Percentiles rank a stretch among this genome's conserved stretches.
phyloP scores from a whole-genome alignment of 495 filamentous ascomycete genomes.

The Talaromyces trachyspermus region DNA sequence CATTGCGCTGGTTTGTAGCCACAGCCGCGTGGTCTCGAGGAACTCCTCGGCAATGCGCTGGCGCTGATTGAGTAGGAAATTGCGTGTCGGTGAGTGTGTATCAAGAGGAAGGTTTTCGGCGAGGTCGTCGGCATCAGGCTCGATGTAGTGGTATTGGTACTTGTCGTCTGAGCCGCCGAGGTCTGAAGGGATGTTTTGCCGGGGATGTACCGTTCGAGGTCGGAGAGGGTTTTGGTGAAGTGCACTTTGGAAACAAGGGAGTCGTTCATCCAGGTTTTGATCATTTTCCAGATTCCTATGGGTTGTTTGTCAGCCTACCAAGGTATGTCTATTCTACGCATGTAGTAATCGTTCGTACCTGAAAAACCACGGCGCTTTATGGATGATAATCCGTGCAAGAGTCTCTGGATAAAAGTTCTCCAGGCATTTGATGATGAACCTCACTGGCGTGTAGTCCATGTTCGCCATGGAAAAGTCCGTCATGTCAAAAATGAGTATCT shows the following conservation, averaged over 20 bases:
- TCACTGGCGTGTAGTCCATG: conserved; percentile 90
- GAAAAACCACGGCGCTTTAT: conserved; percentile 96
- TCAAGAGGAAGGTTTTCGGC: conserved; percentile 28
- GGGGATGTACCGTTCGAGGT: conserved; percentile 69
- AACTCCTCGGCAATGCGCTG: conserved; percentile 56
- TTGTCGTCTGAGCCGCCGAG: conserved; percentile 69
- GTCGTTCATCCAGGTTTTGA: conserved; percentile 91
- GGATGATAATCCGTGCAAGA: conserved; percentile 76
- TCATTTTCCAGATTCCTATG: conserved; percentile 72
- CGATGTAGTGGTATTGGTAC: conserved; percentile 73
- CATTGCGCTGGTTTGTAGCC: conserved; percentile 29
- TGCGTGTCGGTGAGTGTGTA: conserved; percentile 49
- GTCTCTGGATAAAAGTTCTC: conserved; percentile 95
- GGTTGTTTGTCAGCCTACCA: conserved; percentile 1
- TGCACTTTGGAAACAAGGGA: conserved; percentile 91
- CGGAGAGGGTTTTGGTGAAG: conserved; percentile 73
- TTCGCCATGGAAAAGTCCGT: conserved; percentile 66
- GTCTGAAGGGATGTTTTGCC: conserved; percentile 61
- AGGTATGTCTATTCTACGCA: conserved; percentile 17
- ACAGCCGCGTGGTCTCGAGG: conserved; percentile 59
- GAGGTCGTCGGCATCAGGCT: conserved; percentile 69
- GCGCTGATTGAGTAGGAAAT: conserved; percentile 51
- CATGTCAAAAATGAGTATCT: conserved; percentile 89
- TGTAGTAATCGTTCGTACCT: conserved; percentile 39
- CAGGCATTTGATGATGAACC: conserved; percentile 96